Evolutionary conservation across 257 asterid species (phyloP), one percentile per base, ranked within the genome.

Genomic region (Fraxinus cuspidata): DNA sequence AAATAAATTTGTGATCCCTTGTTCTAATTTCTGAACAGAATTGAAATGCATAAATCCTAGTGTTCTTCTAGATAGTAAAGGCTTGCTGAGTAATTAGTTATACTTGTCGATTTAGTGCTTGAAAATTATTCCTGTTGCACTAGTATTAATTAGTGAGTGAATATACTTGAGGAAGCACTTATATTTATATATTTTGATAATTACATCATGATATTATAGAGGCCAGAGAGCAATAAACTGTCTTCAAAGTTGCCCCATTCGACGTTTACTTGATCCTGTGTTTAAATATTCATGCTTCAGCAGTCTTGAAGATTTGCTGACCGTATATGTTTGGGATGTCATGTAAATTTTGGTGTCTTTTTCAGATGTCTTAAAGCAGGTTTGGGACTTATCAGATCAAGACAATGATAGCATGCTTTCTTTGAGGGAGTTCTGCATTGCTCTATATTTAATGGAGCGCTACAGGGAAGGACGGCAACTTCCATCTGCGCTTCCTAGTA

Each of bases 331-430:
- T 76, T 84, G 78, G 70, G 72, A 74, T 78, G 66, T 12, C 73
- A 66, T 75, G 74, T 75, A 74, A 71, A 71, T 71, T 74, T 66
- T 79, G 56, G 75, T 83, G 79, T 60, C 74, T 74, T 84, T 84
- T 72, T 44, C 97, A 95, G 99, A 95, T 93, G 90, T 91, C 83
- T 84, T 93, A 81, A 95, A 93, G 94, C 96, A 95, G 90, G 89
- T 95, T 32, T 95, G 99, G 99, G 99, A 95, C 85, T 84, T 95
- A 84, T 89, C 99, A 19, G 99, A 93, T 85, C 96, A 93, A 90
- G 99, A 95, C 83, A 86, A 78, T 80, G 99, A 95, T 85, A 90
- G 98, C 91, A 93, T 93, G 97, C 97, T 95, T 73, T 89, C 98
- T 70, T 83, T 95, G 82, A 92, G 99, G 87, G 99, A 95, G 87